These are phyloP conservation scores for Aegilops tauschii DNA, from an alignment of 176 grass and related monocot species.

Conservation along the genomic window DNA sequence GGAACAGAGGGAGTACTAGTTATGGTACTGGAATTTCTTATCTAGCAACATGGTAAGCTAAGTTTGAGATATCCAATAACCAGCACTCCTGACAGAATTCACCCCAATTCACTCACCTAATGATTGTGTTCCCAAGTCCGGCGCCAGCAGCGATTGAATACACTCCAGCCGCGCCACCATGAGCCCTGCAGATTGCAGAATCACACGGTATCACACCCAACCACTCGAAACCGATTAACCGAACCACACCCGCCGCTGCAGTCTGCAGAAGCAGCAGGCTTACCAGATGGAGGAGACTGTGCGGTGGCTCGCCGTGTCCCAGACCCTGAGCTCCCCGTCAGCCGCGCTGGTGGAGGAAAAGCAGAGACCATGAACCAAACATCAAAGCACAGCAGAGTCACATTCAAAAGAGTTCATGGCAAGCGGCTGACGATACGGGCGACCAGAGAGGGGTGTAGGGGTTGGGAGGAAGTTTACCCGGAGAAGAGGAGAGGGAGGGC, in stretches of 20 bases:
- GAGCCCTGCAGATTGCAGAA: constrained; percentile 55
- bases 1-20: too few relatives aligned
- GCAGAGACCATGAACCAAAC: background rate
- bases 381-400: background rate
- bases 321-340: constrained; percentile 80
- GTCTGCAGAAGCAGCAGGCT: background rate
- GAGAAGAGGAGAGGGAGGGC: constrained; percentile 77
- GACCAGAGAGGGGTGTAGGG: background rate
- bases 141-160: constrained; percentile 54
- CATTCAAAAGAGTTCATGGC: background rate
- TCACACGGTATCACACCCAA: background rate
- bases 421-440: background rate
- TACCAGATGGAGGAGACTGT: constrained; percentile 74
- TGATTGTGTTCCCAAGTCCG: constrained; percentile 51
- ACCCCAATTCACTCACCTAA: constrained; percentile 42
- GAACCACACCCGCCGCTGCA: background rate
- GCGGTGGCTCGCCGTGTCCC: constrained; percentile 71
- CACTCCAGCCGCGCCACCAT: constrained; percentile 69
- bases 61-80: background rate
- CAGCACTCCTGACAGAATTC: background rate
- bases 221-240: background rate
- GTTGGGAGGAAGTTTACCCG: constrained; percentile 39
- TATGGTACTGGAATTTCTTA: too few relatives aligned
- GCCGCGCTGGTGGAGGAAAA: constrained; percentile 46
- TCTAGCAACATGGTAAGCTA: too few relatives aligned